These are phyloP conservation scores for Aspergillus pseudonomiae DNA, from an alignment of 2,329 filamentous ascomycete species.

Conservation along the genomic window DNA sequence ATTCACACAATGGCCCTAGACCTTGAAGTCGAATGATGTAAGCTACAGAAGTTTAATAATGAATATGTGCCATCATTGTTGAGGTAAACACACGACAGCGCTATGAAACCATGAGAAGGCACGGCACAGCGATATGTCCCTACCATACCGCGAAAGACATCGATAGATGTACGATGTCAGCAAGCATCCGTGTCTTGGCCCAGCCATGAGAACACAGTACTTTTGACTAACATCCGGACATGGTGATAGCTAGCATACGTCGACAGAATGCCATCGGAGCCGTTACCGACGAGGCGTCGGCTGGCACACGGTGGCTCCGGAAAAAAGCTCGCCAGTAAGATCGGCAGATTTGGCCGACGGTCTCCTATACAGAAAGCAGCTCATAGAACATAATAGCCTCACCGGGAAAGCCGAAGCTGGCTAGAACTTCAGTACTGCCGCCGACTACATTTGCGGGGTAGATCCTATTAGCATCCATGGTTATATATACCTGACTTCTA, in stretches of 20 bases:
- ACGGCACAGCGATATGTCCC: neutral
- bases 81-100: neutral
- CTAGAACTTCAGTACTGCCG: neutral
- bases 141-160: too few species aligned
- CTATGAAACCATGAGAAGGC: neutral
- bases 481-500: neutral
- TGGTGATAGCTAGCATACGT: neutral
- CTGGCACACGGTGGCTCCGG: neutral
- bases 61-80: neutral
- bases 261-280: too few species aligned
- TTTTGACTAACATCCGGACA: neutral
- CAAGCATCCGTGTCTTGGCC: too few species aligned
- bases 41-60: neutral
- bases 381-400: neutral
- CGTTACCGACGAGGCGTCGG: too few species aligned
- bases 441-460: neutral
- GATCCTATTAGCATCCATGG: neutral
- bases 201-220: neutral
- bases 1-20: too few species aligned
- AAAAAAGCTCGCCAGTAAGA: rapidly evolving
- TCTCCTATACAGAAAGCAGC: neutral
- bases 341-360: neutral
- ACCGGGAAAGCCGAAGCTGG: neutral
- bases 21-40: neutral
- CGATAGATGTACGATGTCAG: too few species aligned